A percentile compares a stretch with the other conserved stretches of the same genome.
Conservation (phyloP, 495 filamentous ascomycete genomes). For the Penicillium ochrochloron region DNA sequence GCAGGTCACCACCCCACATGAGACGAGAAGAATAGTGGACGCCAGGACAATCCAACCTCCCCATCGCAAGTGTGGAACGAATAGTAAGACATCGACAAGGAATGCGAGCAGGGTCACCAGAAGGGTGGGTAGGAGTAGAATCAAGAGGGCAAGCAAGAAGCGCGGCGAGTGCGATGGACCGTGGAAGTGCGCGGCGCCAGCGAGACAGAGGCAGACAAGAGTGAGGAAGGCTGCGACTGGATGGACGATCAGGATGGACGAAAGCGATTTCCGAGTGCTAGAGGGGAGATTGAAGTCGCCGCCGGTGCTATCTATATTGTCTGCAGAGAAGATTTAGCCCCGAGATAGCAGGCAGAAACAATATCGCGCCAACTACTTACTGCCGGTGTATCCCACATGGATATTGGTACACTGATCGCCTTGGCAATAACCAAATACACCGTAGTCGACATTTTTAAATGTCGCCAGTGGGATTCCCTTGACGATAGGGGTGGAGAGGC, state of each 20-base stretch:
- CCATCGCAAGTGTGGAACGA: slow-evolving; percentile 92
- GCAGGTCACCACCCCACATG: slow-evolving; percentile 85
- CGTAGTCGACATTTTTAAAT: slow-evolving; percentile 78
- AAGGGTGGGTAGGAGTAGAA: slow-evolving; percentile 83
- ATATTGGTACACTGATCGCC: slow-evolving; percentile 66
- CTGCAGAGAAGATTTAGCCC: slow-evolving; percentile 33
- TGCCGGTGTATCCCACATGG: slow-evolving; percentile 81
- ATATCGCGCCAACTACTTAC: slow-evolving; percentile 57
- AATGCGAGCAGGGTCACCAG: slow-evolving; percentile 86
- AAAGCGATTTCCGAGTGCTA: slow-evolving; percentile 78
- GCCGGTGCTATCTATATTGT: slow-evolving; percentile 47
- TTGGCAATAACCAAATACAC: slow-evolving; percentile 91
- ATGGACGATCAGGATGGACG: slow-evolving; percentile 89
- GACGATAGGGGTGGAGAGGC: slow-evolving; percentile 91
- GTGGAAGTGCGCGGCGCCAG: slow-evolving; percentile 83
- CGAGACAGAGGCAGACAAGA: slow-evolving; percentile 79
- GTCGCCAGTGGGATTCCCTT: slow-evolving; percentile 80
- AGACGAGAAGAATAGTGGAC: slow-evolving; percentile 83
- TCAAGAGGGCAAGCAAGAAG: slow-evolving; percentile 81
- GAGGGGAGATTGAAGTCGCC: slow-evolving; percentile 75
- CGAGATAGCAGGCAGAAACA: slow-evolving; percentile 16
- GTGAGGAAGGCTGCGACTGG: slow-evolving; percentile 88
- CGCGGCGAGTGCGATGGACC: slow-evolving; percentile 89
- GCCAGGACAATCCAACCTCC: slow-evolving; percentile 94
- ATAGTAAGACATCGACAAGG: slow-evolving; percentile 92